These are phyloP conservation scores for Claviceps arundinis DNA, from an alignment of 2,329 filamentous ascomycete species.

Conservation along the genomic window DNA sequence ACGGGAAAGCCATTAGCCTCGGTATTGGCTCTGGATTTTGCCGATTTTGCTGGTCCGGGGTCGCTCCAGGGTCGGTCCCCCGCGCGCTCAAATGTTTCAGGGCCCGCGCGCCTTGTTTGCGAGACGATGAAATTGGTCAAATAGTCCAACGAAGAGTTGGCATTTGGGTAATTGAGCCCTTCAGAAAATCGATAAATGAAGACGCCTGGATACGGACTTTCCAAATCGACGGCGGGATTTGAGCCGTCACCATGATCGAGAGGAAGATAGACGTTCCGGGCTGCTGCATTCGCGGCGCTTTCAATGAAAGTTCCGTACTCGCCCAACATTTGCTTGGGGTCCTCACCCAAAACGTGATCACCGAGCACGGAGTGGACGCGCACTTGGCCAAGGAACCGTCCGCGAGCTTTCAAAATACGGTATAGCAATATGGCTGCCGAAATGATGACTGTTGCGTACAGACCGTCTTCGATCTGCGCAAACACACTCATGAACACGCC, in stretches of 20 bases:
- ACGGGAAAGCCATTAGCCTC: conserved; percentile 41
- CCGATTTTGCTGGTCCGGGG: conserved; percentile 49
- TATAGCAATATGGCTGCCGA: conserved; percentile 71
- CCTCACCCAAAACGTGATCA: conserved; percentile 57
- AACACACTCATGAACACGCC: conserved; percentile 88
- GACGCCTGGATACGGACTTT: conserved; percentile 75
- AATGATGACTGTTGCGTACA: conserved; percentile 72
- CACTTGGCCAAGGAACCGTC: conserved; percentile 60
- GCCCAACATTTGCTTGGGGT: conserved; percentile 31
- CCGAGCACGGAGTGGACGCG: conserved; percentile 67
- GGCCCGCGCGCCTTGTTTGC: conserved; percentile 64
- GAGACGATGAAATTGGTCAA: conserved; percentile 54
- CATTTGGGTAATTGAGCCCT: conserved; percentile 93
- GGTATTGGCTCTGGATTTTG: conserved; percentile 24
- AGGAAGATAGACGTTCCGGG: conserved; percentile 75
- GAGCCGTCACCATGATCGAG: conserved; percentile 80
- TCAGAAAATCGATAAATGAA: conserved; percentile 95
- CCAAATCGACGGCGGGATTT: conserved; percentile 70
- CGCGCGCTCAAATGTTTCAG: conserved; percentile 46
- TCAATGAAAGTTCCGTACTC: conserved; percentile 46
- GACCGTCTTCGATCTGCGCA: conserved; percentile 75
- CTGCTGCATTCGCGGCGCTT: conserved; percentile 32
- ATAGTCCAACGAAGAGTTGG: conserved; percentile 75
- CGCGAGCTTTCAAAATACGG: conserved; percentile 69
- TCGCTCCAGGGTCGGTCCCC: conserved; percentile 94